phyloP scores from a whole-genome alignment of 148 eudicot species.

The Vaccinium myrtillus region DNA sequence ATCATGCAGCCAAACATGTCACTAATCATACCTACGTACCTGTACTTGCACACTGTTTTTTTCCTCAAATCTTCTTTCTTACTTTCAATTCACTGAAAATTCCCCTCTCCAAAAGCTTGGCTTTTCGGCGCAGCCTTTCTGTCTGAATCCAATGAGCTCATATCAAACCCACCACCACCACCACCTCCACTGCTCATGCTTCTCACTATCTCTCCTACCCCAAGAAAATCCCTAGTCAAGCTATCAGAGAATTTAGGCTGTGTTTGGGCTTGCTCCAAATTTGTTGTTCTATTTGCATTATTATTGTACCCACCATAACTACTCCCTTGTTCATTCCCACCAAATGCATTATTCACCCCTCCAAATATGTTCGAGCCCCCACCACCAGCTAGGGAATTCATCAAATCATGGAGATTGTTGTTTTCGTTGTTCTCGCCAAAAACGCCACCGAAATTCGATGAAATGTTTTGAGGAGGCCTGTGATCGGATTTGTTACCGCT shows the following conservation, averaged over 20 bases:
- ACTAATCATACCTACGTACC: slow-evolving; percentile 6
- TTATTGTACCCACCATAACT: slow-evolving; percentile 9
- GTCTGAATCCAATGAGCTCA: slow-evolving; percentile 24
- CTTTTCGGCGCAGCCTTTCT: slow-evolving; percentile 20
- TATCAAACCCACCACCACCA: slow-evolving; percentile 1
- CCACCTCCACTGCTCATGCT: slow-evolving; percentile 47
- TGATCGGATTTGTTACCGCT: slow-evolving; percentile 16
- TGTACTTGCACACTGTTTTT: slow-evolving; percentile 16
- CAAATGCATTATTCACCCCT: background rate
- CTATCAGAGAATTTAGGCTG: slow-evolving; percentile 30
- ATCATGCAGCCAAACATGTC: background rate
- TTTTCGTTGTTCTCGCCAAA: slow-evolving; percentile 36
- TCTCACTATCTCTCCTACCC: slow-evolving; percentile 61
- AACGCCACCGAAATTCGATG: slow-evolving; percentile 27
- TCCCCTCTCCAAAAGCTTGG: slow-evolving; percentile 25
- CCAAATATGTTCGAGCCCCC: slow-evolving; percentile 21
- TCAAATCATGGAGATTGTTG: slow-evolving; percentile 40
- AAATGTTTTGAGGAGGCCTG: background rate
- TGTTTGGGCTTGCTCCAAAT: background rate
- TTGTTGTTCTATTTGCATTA: background rate
- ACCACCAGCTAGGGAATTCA: slow-evolving; percentile 32
- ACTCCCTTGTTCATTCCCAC: background rate
- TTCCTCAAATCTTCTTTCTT: background rate
- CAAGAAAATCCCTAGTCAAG: slow-evolving; percentile 58
- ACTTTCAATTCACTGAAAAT: slow-evolving; percentile 17